These are phyloP conservation scores for Fusarium sp. DNA, from an alignment of 2,329 filamentous ascomycete genomes.

Conservation along the genomic window DNA sequence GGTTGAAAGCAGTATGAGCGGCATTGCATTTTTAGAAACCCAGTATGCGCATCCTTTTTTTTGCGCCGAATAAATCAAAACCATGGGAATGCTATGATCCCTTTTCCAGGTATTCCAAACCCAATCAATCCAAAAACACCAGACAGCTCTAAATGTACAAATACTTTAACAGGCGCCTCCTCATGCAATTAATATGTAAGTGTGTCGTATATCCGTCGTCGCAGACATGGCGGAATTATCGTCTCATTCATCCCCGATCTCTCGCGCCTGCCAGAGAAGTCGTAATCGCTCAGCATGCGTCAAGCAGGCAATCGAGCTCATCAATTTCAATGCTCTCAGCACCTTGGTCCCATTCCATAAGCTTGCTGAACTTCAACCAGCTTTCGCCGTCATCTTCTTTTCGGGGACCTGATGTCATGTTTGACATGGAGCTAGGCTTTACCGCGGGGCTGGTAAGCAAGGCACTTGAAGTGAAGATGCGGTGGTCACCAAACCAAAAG, in stretches of 20 bases:
- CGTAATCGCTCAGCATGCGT: conserved; percentile 69
- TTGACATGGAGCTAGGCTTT: conserved; percentile 48
- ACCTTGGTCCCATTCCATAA: conserved; percentile 73
- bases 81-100: conserved; percentile 29
- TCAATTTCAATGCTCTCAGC: conserved; percentile 93
- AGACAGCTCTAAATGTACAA: conserved; percentile 50
- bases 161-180: conserved; percentile 48
- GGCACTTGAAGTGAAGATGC: conserved; percentile 52
- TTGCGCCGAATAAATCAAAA: conserved; percentile 40
- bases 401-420: conserved; percentile 46
- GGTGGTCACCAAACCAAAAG: conserved; percentile 65
- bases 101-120: conserved; percentile 42
- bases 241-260: conserved; percentile 40
- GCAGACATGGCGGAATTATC: conserved; percentile 44
- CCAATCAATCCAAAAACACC: conserved; percentile 40
- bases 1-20: conserved; percentile 44
- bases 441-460: conserved; percentile 69
- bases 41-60: conserved; percentile 31
- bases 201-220: conserved; percentile 44
- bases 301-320: conserved; percentile 89
- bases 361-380: conserved; percentile 57
- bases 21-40: conserved; percentile 44
- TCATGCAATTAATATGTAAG: conserved; percentile 45
- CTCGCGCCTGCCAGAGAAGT: conserved; percentile 38
- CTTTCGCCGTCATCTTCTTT: conserved; percentile 56